A percentile compares a stretch with the other conserved stretches of the same genome.
These are phyloP conservation scores for Panaeolus papilionaceus DNA, from an alignment of 768 basidiomycete genomes.

Conservation along the genomic window DNA sequence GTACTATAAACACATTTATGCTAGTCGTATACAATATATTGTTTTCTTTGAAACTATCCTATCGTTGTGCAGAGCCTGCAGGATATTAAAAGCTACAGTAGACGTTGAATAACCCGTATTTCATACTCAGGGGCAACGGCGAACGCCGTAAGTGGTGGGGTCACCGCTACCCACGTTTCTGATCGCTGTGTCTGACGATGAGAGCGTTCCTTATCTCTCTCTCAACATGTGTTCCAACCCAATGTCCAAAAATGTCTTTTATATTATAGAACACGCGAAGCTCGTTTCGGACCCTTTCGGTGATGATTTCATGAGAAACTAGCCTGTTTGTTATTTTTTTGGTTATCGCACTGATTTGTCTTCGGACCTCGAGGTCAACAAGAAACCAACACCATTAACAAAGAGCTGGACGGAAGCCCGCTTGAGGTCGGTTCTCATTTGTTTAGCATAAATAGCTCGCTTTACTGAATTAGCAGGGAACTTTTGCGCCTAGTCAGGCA, in stretches of 20 bases:
- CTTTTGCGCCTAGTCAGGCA: not conserved
- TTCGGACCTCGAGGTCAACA: not conserved
- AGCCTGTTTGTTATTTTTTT: not conserved
- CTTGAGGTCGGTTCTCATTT: not conserved
- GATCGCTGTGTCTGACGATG: constrained; percentile 1
- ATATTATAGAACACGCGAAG: not conserved
- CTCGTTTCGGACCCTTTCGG: constrained; percentile 3
- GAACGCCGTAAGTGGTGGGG: not conserved
- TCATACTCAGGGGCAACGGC: not conserved
- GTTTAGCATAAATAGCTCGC: not conserved
- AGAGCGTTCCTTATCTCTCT: not conserved
- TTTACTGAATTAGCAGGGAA: not conserved
- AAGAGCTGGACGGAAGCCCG: not conserved
- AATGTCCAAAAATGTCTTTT: not conserved
- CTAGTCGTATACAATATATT: no score
- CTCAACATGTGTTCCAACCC: not conserved
- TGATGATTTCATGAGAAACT: constrained; percentile 3
- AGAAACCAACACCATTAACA: not conserved
- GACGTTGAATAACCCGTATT: not conserved
- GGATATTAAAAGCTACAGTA: no score
- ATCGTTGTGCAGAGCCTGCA: no score
- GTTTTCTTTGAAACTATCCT: no score
- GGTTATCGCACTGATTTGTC: not conserved
- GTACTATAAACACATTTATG: no score
- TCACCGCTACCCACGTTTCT: constrained; percentile 9